These are phyloP conservation scores for Pachysolen tannophilus DNA, from an alignment of 805 yeast genomes.

Conservation along the genomic window DNA sequence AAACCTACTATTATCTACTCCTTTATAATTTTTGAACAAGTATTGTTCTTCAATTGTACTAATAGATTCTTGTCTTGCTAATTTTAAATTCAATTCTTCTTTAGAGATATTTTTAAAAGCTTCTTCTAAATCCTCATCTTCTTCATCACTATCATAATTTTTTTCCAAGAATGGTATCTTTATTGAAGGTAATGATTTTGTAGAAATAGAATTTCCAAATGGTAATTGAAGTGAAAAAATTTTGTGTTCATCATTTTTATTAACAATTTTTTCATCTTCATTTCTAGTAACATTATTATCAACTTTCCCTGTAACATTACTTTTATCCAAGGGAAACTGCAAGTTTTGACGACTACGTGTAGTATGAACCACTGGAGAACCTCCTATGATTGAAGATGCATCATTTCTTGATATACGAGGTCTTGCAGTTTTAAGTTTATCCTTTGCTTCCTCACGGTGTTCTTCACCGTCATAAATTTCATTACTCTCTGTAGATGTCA, in stretches of 20 bases:
- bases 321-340: not conserved
- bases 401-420: too few species aligned
- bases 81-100: constrained; percentile 29
- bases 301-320: constrained; percentile 5
- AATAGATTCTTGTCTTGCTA: constrained; percentile 48
- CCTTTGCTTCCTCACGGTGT: too few species aligned
- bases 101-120: constrained; percentile 3
- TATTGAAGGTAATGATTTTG: constrained; percentile 16
- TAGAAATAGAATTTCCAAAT: constrained; percentile 37
- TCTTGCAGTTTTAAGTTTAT: too few species aligned
- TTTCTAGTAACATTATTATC: constrained; percentile 11
- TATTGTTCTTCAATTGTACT: constrained; percentile 57
- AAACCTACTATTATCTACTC: constrained; percentile 58
- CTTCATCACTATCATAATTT: constrained; percentile 16
- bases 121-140: constrained; percentile 8
- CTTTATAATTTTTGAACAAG: constrained; percentile 43
- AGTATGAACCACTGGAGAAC: constrained; percentile 24
- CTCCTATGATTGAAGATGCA: constrained; percentile 46
- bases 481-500: not conserved
- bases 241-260: constrained; percentile 21
- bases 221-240: constrained; percentile 54
- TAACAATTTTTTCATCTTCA: constrained; percentile 2
- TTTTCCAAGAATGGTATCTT: constrained; percentile 9
- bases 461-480: too few species aligned
- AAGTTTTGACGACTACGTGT: not conserved